Percentiles rank a stretch among this genome's conserved stretches.
Evolutionary conservation across 257 asterid species (phyloP).

Genomic region (Fraxinus americana): DNA sequence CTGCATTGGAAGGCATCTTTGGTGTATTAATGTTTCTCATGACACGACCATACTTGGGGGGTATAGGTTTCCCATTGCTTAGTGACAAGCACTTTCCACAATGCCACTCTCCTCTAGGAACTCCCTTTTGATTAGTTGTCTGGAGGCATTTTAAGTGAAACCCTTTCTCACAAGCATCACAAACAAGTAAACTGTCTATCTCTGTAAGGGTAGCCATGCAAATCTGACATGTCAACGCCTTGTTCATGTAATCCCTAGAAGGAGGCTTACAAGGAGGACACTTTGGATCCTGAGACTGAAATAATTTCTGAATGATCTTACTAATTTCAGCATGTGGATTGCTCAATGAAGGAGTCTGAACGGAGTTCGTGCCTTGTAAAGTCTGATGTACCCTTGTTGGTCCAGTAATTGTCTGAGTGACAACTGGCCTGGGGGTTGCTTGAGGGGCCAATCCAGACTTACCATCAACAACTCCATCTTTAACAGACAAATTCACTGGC

Average conservation of each 20-base stretch:
- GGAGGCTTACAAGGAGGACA: slow-evolving; percentile 80
- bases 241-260: slow-evolving; percentile 87
- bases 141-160: slow-evolving; percentile 93
- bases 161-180: slow-evolving; percentile 97
- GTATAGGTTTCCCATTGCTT: slow-evolving; percentile 88
- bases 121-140: slow-evolving; percentile 53
- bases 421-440: slow-evolving; percentile 46
- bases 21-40: slow-evolving; percentile 67
- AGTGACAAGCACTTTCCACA: slow-evolving; percentile 83
- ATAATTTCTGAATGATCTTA: slow-evolving; percentile 73
- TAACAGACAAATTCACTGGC: slow-evolving; percentile 47
- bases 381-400: slow-evolving; percentile 33
- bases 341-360: slow-evolving; percentile 44
- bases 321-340: slow-evolving; percentile 75
- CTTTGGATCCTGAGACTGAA: slow-evolving; percentile 59
- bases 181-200: slow-evolving; percentile 71
- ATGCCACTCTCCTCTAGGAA: slow-evolving; percentile 94
- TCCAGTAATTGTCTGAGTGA: slow-evolving; percentile 53
- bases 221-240: slow-evolving; percentile 74
- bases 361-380: slow-evolving; percentile 48
- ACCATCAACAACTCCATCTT: slow-evolving; percentile 55
- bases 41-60: slow-evolving; percentile 98
- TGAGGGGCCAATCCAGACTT: slow-evolving; percentile 55
- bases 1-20: slow-evolving; percentile 48
- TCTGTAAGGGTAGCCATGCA: slow-evolving; percentile 62